phyloP scores from a whole-genome alignment of 345 rosid species.

The Dipteronia dyeriana region DNA sequence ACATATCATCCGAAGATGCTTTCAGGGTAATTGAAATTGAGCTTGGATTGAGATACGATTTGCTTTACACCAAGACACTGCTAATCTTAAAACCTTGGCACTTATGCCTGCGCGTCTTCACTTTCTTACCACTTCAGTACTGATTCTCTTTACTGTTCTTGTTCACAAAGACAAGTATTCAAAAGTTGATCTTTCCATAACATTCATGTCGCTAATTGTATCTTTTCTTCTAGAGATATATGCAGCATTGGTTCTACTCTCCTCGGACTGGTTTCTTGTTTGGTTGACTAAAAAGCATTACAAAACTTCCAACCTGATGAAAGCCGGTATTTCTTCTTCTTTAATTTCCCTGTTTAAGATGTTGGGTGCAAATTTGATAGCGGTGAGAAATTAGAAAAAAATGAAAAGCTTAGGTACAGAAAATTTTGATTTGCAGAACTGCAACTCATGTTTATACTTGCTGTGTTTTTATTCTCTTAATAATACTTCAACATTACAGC shows the following conservation, averaged over 20 bases:
- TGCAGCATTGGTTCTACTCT: not conserved
- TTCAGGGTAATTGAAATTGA: constrained; percentile 41
- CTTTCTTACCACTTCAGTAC: constrained; percentile 9
- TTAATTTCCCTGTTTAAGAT: not conserved
- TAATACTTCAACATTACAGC: no score
- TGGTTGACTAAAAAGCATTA: not conserved
- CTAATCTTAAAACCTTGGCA: constrained; percentile 14
- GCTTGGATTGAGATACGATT: constrained; percentile 42
- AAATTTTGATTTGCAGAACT: no score
- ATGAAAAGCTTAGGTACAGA: no score
- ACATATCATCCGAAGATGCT: constrained; percentile 12
- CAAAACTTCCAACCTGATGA: not conserved
- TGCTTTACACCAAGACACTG: constrained; percentile 37
- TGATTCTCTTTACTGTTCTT: constrained; percentile 13
- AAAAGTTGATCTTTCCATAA: constrained; percentile 29
- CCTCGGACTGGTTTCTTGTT: constrained; percentile 10
- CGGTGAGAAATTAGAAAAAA: no score
- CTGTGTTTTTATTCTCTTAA: no score
- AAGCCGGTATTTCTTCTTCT: not conserved
- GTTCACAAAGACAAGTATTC: not conserved
- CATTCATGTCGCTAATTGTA: constrained; percentile 37
- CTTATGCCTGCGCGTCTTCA: constrained; percentile 14
- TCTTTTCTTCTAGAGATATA: constrained; percentile 34
- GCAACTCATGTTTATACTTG: no score
- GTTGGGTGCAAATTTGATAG: no score